Evolutionary conservation across 768 basidiomycete genomes (phyloP), one percentile per base, ranked within the genome.

Genomic region (Leccinum sublutescens): DNA sequence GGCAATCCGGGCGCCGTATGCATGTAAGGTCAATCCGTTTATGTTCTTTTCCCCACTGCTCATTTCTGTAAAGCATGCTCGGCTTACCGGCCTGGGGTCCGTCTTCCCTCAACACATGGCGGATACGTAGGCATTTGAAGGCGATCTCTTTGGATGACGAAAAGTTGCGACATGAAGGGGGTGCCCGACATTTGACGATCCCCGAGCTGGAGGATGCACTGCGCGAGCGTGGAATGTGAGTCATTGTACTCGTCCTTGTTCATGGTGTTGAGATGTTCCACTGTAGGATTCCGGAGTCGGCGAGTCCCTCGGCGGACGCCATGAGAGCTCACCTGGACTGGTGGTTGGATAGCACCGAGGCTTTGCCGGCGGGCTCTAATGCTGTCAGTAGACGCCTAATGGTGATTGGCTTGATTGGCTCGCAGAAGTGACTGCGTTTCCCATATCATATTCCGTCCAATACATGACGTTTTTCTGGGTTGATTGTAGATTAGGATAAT

Each of bases 191-290:
- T 33, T 70, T 94, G 49, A 81, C 82, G 3, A 68, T 75, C 19
- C 75, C 76, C 4, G 88, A 87, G 62, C 75, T 92, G 6, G 75
- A 78, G 29, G 82, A 89, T 56, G 87, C 89, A 4, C 77, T 93
- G 14, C 77, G 82, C 59, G 91, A 92, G 70, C 85, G 92, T 59
- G 92, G 88, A 66, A 79, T 92, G 91, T 93, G 69, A 69, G 89
- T 79, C 17, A 15, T 36, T 8, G 4, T 19, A 5, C 49, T 21
- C 8, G 50, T 21, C 14, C 38, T 36, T 52, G 34, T 34, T 31
- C 25, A 7, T 23, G 36, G 15, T 21, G 15, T 50, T 17, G n/a
- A 12, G 9, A 45, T 15, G 15, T 10, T 52, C 58, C 45, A 62
- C 21, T 78, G 79, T 25, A 77, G 79, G 68, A 68, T 71, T 60